Conservation (phyloP, 352 stramenopile genomes). For the Pythium pyrilobum region DNA sequence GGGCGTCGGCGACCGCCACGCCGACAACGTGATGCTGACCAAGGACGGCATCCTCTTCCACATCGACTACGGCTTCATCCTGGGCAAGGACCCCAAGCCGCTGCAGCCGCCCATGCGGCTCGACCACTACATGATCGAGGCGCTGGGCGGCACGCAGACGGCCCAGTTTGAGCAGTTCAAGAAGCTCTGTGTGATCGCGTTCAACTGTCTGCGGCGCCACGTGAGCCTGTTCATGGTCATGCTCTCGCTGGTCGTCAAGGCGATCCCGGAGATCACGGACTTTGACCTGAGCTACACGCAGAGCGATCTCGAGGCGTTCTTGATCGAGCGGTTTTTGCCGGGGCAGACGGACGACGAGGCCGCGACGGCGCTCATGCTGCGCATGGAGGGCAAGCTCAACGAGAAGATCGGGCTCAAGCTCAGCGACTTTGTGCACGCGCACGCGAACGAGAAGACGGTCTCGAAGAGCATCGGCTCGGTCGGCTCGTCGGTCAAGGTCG, state of each 20-base stretch:
- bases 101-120: conserved; percentile 97
- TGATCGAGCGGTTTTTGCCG: conserved; percentile 78
- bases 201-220: conserved; percentile 81
- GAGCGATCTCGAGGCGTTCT: conserved; percentile 75
- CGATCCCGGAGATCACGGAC: conserved; percentile 80
- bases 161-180: conserved; percentile 84
- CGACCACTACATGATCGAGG: conserved; percentile 90
- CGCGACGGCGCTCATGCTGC: conserved; percentile 69
- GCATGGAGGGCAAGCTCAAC: conserved; percentile 86
- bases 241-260: conserved; percentile 77
- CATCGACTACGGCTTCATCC: conserved; percentile 99
- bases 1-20: conserved; percentile 97
- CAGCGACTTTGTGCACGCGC: conserved; percentile 82
- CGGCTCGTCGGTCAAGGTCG: conserved; percentile 73
- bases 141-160: conserved; percentile 71
- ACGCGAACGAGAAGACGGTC: conserved; percentile 82
- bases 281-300: conserved; percentile 84
- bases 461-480: conserved; percentile 78
- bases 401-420: conserved; percentile 83
- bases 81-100: conserved; percentile 98
- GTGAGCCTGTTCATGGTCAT: conserved; percentile 87
- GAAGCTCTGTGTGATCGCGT: conserved; percentile 80
- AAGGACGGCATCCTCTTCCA: conserved; percentile 97
- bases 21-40: conserved; percentile 99
- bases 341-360: conserved; percentile 80